A percentile compares a stretch with the other conserved stretches of the same genome.
phyloP scores from a whole-genome alignment of 2,329 filamentous ascomycete species.

The Aspergillus neotritici region DNA sequence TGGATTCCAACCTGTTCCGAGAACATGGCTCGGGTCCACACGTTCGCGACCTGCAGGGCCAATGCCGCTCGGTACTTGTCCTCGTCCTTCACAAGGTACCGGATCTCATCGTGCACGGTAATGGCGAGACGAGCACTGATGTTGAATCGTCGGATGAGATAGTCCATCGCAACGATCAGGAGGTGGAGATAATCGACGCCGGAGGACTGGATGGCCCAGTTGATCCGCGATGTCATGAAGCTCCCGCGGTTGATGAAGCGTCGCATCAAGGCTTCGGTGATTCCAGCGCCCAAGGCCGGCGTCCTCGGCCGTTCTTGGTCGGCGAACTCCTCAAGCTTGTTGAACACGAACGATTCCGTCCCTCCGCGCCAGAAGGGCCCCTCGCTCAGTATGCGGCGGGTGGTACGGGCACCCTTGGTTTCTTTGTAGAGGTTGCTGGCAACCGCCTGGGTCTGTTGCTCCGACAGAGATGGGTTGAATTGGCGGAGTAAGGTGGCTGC shows the following conservation, averaged over 20 bases:
- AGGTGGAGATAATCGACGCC: conserved; percentile 97
- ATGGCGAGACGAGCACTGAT: conserved; percentile 80
- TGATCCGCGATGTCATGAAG: conserved; percentile 94
- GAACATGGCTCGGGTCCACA: conserved; percentile 98
- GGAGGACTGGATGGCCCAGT: conserved; percentile 97
- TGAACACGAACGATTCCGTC: conserved; percentile 97
- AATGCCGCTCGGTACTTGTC: conserved; percentile 87
- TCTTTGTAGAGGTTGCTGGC: conserved; percentile 77
- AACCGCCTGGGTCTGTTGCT: conserved; percentile 68
- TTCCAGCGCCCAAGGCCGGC: conserved; percentile 87
- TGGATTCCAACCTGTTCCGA: conserved; percentile 93
- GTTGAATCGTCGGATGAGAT: conserved; percentile 77
- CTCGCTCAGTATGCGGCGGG: conserved; percentile 64
- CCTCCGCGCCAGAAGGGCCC: conserved; percentile 89
- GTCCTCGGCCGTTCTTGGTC: conserved; percentile 88
- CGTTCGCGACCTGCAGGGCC: conserved; percentile 86
- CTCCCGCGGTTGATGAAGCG: conserved; percentile 81
- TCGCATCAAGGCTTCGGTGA: conserved; percentile 89
- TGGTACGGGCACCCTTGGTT: conserved; percentile 86
- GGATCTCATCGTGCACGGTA: conserved; percentile 95
- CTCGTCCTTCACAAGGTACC: conserved; percentile 78
- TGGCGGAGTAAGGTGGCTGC: conserved; percentile 83
- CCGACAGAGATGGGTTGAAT: conserved; percentile 81
- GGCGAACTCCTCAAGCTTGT: conserved; percentile 94
- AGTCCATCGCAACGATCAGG: conserved; percentile 90